These are phyloP conservation scores for Grosmannia huntii DNA, from an alignment of 2,329 filamentous ascomycete genomes.

Conservation along the genomic window DNA sequence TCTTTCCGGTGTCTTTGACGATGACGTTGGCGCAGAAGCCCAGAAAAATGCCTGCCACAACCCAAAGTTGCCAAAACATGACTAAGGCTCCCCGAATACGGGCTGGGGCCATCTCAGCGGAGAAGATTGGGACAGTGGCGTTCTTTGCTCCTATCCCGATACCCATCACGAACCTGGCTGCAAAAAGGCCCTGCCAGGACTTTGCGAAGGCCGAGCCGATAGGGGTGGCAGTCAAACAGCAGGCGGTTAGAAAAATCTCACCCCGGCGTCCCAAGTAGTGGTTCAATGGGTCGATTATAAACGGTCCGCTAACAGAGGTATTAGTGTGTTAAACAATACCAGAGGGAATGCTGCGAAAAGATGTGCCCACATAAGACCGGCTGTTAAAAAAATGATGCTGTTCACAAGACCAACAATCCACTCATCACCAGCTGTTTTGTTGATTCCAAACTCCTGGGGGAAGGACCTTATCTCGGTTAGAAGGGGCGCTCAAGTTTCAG, in stretches of 20 bases:
- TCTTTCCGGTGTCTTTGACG: constrained; percentile 41
- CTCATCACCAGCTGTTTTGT: constrained; percentile 18
- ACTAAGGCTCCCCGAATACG: constrained; percentile 62
- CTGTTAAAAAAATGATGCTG: constrained; percentile 22
- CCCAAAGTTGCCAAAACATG: constrained; percentile 55
- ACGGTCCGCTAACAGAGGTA: constrained; percentile 20
- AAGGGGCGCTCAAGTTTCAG: not conserved
- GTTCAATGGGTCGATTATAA: constrained; percentile 33
- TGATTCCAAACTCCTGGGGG: constrained; percentile 38
- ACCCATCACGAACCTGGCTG: constrained; percentile 59
- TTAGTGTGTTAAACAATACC: constrained; percentile 31
- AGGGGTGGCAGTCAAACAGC: constrained; percentile 54
- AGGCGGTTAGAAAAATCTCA: constrained; percentile 65
- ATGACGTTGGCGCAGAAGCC: constrained; percentile 40
- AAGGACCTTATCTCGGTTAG: constrained; percentile 24
- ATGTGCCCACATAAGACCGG: constrained; percentile 4
- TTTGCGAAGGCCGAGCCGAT: constrained; percentile 59
- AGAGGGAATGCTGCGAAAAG: constrained; percentile 33
- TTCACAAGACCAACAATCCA: constrained; percentile 56
- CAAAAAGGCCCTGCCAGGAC: constrained; percentile 58
- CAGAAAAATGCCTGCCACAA: constrained; percentile 3
- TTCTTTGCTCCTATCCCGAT: constrained; percentile 65
- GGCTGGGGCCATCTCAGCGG: constrained; percentile 60
- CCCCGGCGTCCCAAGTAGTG: constrained; percentile 29
- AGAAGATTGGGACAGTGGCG: constrained; percentile 56